Base-by-base conservation (phyloP, 768 basidiomycete genomes). In the Trametes coccinea region DNA sequence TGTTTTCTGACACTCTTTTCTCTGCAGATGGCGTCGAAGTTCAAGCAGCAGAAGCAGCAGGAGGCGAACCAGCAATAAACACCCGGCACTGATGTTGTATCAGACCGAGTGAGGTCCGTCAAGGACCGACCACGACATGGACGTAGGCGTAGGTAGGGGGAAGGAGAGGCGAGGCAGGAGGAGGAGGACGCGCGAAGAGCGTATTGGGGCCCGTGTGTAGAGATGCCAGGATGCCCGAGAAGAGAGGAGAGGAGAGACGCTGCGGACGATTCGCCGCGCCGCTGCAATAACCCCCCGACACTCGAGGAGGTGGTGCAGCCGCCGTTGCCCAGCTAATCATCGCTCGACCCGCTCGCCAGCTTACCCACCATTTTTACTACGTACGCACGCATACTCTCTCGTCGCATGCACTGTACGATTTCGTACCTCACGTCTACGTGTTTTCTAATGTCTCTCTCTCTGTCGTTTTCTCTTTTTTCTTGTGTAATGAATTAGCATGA, bases 21-120 rank as follows among this genome's bases (percentile, higher is more conserved):
- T 47, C 49, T 59, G 13, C 66, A 87, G 86, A 89, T 89, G 88
- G 88, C 87, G 62, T 79, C 84, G 63, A 84, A 82, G 74, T 85
- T 86, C 48, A 87, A 82, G 72, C 41, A 43, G n/a, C 13, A 13
- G 13, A 43, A 43, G 41, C 9, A 43, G n/a, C n/a, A 43, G n/a
- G 41, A 13, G 13, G 57, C 40, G 31, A 57, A 51, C 43, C 55
- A 67, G 61, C 70, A 73, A 47, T 76, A 71, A 67, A 71, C 31
- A 61, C 53, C 22, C 44, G 37, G 37, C 16, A 34, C 9, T 7
- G 30, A n/a, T 5, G 34, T 46, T 31, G 55, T 57, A 61, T 13
- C 53, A 58, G 55, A 57, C 39, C 10, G 11, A 17, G 31, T 37
- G 10, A 22, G 39, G 37, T 17, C n/a, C 29, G 34, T 11, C 11